Percentiles rank a stretch among this genome's conserved stretches.
Evolutionary conservation across 306 rosid species (phyloP).

Genomic region (Cotoneaster glaucophyllus): DNA sequence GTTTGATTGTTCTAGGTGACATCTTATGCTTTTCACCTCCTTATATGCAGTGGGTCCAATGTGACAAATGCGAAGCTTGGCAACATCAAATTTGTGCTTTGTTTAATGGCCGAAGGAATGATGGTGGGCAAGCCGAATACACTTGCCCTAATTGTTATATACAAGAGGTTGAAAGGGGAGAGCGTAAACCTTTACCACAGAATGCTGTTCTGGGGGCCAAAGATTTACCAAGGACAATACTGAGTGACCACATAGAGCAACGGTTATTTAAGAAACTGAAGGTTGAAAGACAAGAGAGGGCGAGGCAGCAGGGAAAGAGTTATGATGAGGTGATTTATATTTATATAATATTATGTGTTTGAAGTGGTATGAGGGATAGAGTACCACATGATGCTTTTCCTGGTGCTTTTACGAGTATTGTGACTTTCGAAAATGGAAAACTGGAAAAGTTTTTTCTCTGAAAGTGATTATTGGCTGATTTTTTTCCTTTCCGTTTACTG

Average conservation of each 20-base stretch:
- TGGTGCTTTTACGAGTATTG: background rate
- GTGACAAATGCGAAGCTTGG: slow-evolving; percentile 99
- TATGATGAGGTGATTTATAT: slow-evolving; percentile 72
- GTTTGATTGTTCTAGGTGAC: slow-evolving; percentile 2
- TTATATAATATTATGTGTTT: background rate
- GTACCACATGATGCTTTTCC: background rate
- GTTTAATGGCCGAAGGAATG: slow-evolving; percentile 93
- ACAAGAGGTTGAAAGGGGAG: slow-evolving; percentile 88
- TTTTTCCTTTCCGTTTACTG: slow-evolving; percentile 7
- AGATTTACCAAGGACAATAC: slow-evolving; percentile 83
- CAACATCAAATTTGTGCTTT: slow-evolving; percentile 98
- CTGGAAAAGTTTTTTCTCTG: background rate
- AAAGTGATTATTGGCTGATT: slow-evolving; percentile 3
- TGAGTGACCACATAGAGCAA: slow-evolving; percentile 88
- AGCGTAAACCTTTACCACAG: slow-evolving; percentile 88
- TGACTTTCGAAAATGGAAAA: background rate
- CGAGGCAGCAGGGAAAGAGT: slow-evolving; percentile 78
- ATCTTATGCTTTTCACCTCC: slow-evolving; percentile 27
- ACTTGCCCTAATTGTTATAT: slow-evolving; percentile 94
- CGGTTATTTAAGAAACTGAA: slow-evolving; percentile 59
- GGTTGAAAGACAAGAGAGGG: slow-evolving; percentile 80
- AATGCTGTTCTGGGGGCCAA: slow-evolving; percentile 99
- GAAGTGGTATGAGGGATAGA: background rate
- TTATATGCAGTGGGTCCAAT: slow-evolving; percentile 89
- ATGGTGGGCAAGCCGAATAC: slow-evolving; percentile 94